Base-by-base conservation (phyloP, 2,329 filamentous ascomycete species). In the Talaromyces pinophilus region DNA sequence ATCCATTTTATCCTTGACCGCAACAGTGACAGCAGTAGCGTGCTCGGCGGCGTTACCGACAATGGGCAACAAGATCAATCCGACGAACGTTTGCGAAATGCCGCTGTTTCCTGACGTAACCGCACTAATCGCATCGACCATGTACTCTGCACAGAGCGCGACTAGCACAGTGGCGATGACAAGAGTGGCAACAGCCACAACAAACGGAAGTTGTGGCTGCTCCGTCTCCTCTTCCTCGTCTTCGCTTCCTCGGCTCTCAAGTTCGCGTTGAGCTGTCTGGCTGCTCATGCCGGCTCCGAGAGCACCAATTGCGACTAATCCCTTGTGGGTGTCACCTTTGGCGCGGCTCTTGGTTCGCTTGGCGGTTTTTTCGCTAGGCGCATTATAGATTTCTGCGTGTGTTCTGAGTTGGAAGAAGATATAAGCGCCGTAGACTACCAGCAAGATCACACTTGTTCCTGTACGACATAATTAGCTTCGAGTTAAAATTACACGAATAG, bases 361-460 rank as follows among this genome's bases (percentile, higher is more conserved):
- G 2, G 88, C 86, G 0, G 91, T 90, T 78, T 97, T 97, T 71
- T 91, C 85, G 70, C 89, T 91, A 40, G 91, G 88, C 62, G 88
- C 87, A 75, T 90, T 92, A 83, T 96, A 97, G 76, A 96, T 89
- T 8, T 82, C 82, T 28, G 85, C 84, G 77, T 97, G 93, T 0
- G 93, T 93, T 77, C 92, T 92, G 67, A 98, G 88, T 78, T 97
- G 94, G 83, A 97, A 97, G 78, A 92, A 85, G 1, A 98, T 88
- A 74, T 96, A 97, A 65, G 87, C 90, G 60, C 79, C 88, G 77
- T 97, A 98, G 10, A 96, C 90, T 57, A 96, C 76, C 1, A 98
- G 85, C 4, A 97, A 85, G 68, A 97, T 93, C 68, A 97, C 86
- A 13, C 91, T 87, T 3, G 86, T 85, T 50, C 71, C 78, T 73